A percentile compares a stretch with the other conserved stretches of the same genome.
Conservation (phyloP, 2,329 filamentous ascomycete species). For the Epichloe aotearoae region DNA sequence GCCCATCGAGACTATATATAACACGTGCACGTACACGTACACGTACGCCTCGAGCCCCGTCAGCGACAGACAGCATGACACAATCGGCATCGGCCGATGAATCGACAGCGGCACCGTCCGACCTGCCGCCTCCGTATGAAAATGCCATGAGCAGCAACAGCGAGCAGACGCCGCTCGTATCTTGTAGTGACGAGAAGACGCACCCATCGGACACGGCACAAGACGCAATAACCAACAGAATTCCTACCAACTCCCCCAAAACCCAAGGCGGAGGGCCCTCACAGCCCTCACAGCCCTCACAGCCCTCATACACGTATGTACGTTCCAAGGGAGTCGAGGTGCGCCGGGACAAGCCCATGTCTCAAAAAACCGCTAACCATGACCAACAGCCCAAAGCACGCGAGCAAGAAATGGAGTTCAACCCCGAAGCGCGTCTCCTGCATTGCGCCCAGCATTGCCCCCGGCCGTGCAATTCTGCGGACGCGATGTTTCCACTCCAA, state of each 20-base stretch:
- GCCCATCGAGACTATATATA: no score
- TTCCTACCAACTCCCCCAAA: background rate
- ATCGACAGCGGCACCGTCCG: background rate
- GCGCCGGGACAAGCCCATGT: no score
- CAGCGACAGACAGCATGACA: background rate
- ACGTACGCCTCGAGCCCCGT: no score
- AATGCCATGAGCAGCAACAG: background rate
- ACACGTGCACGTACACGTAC: no score
- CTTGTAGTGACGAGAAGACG: constrained; percentile 1
- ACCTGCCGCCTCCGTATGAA: constrained; percentile 1
- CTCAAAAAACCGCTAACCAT: background rate
- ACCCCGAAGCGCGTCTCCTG: background rate
- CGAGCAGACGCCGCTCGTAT: background rate
- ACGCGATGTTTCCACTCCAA: constrained; percentile 2
- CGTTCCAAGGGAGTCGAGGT: no score
- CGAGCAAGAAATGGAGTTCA: constrained; percentile 1
- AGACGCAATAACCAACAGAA: background rate
- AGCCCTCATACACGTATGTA: background rate
- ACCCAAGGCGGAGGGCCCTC: background rate
- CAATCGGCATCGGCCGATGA: background rate
- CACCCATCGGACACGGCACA: no score
- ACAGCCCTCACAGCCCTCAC: background rate
- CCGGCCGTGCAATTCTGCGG: background rate
- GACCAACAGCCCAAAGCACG: background rate
- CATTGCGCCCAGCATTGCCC: constrained; percentile 3